These are phyloP conservation scores for Pyricularia sp. DNA, from an alignment of 2,329 filamentous ascomycete species.

Conservation along the genomic window DNA sequence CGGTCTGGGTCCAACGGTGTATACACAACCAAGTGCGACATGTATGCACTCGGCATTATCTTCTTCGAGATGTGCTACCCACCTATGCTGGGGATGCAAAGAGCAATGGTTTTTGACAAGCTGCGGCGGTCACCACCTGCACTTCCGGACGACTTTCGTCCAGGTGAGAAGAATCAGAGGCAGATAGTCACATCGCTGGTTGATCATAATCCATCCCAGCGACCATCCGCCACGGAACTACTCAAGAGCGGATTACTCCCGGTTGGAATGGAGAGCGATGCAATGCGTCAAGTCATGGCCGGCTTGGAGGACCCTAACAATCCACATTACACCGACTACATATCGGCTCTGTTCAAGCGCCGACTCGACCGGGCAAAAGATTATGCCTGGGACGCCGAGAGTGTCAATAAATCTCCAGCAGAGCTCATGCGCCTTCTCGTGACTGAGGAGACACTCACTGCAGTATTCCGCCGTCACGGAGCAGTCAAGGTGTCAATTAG, in stretches of 20 bases:
- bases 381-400: conserved; percentile 61
- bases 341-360: conserved; percentile 70
- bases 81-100: conserved; percentile 49
- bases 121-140: conserved; percentile 54
- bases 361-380: conserved; percentile 70
- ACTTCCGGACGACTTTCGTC: conserved; percentile 61
- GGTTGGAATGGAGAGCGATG: conserved; percentile 84
- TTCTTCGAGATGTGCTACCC: conserved; percentile 94
- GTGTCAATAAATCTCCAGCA: conserved; percentile 34
- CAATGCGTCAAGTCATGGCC: conserved; percentile 69
- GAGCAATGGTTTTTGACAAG: conserved; percentile 49
- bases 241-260: conserved; percentile 78
- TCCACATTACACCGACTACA: conserved; percentile 79
- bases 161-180: conserved; percentile 57
- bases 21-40: conserved; percentile 73
- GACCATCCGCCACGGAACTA: conserved; percentile 72
- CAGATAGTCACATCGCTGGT: conserved; percentile 70
- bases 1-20: conserved; percentile 59
- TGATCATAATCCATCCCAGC: conserved; percentile 67
- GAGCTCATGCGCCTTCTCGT: conserved; percentile 59
- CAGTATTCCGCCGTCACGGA: conserved; percentile 79
- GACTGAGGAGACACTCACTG: conserved; percentile 60
- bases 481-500: conserved; percentile 69
- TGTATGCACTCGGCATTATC: conserved; percentile 95
- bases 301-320: conserved; percentile 72